Evolutionary conservation across 179 eudicot genomes (phyloP), one percentile per base, ranked within the genome.

Genomic region (Beta corolliflora): DNA sequence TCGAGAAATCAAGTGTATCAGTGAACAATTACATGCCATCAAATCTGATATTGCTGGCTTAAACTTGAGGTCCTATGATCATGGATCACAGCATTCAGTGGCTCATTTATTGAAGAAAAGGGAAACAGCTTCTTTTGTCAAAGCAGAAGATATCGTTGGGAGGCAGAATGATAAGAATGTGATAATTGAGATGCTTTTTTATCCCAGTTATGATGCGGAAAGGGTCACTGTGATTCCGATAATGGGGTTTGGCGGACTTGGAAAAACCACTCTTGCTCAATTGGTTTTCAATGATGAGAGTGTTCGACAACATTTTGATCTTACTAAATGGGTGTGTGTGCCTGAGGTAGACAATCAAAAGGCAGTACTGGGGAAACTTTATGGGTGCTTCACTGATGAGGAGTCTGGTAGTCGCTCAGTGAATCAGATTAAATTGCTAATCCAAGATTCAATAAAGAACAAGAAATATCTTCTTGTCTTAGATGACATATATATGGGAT

Each of bases 261-360:
- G 85, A 13, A 83, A 83, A 75, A 83, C 85, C 0, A 67, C 82
- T 44, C 79, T 83, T 55, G 82, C 85, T 14, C 82, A 83, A 63
- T 61, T 79, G 64, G 71, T 83, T 60, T 79, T 74, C 41, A 83
- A 75, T 75, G 76, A 79, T 72, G 50, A 2, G 21, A 80, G 77
- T 44, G 80, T 83, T 75, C 2, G 29, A 18, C 12, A 75, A 3
- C 82, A 73, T 25, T 83, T 79, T 55, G 95, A 53, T 52, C 76
- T 73, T 25, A 21, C n/a, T 23, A 53, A 13, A 73, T 73, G 76
- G 76, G 60, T 18, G 5, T 73, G 56, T 73, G 45, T 73, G 12
- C 76, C 76, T 2, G 61, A 73, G 76, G 5, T 21, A 5, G 45
- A 53, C 15, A 52, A 73, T 23, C 58, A 21, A 4, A 52, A 23